Base-by-base conservation (phyloP, 2,329 filamentous ascomycete species). In the Ambrosiella beaveri region DNA sequence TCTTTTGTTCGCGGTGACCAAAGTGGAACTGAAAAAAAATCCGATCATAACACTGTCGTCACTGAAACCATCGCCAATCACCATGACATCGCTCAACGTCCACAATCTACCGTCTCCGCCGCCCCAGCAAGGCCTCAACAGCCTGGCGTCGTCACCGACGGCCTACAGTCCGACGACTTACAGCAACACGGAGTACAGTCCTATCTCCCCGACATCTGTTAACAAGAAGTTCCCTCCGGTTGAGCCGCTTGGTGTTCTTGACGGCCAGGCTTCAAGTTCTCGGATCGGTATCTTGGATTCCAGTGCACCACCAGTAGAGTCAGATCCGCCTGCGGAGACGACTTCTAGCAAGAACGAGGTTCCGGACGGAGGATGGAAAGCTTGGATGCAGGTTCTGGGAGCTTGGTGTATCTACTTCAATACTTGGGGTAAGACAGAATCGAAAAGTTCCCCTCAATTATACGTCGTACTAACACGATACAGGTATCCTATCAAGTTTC, bases 321-420 rank as follows among this genome's bases (percentile, higher is more conserved):
- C 12, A 35, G 36, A 47, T 27, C 35, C 13, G 12, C 7, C 40
- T 17, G 39, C 7, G 7, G 15, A 39, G n/a, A 39, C 9, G 5
- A 7, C n/a, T 17, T 5, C 37, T 12, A 17, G 4, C 7, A 13
- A 17, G 37, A 9, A 38, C 9, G 38, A 13, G 8, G 13, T 27
- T 8, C 62, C 62, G 1, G 61, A 72, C 55, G 68, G 68, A 17
- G 69, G 68, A 3, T 60, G 64, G 40, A 47, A 61, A 35, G 68
- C 69, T 7, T 71, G 69, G 69, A 64, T 69, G 5, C 68, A 71
- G 53, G 69, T 71, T 3, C 62, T 68, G 5, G 69, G 66, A 5
- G 66, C 65, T 1, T 70, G 65, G 61, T 59, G 64, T n/a, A 62
- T 71, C 47, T 67, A 66, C 50, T 68, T 70, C 59, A 70, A 70